Evolutionary conservation across 1,139 yeast genomes (phyloP), one percentile per base, ranked within the genome.

Genomic region (Saccharomycopsis hybrid): DNA sequence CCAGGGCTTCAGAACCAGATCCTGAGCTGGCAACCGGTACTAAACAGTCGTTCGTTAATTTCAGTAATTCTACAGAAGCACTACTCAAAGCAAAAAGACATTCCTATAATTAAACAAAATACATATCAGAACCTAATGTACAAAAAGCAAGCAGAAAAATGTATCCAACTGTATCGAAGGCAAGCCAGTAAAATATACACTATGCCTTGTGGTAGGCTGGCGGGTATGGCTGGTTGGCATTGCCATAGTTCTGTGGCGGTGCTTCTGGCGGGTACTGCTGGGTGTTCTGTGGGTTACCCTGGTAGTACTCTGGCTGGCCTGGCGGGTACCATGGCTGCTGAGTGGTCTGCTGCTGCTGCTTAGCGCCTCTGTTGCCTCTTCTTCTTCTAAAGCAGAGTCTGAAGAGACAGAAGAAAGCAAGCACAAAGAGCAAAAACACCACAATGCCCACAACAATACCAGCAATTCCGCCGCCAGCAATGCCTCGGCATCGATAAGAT

Each of bases 381-480:
- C 41, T 18, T 32, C 46, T 28, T 13, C 33, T 9, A 18, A 32
- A 5, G 32, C 32, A n/a, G n/a, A 9, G 11, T 35, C 24, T 41
- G 46, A 41, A 4, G 27, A 24, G 33, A 25, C 32, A 35, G 33
- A 46, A 41, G 33, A 46, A 24, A 7, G 18, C 24, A 13, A 24
- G 8, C 24, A 31, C 31, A 5, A 46, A 11, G 7, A 41, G 31
- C 9, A 46, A 11, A 30, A 41, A 41, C 9, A 25, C 41, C 32
- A 42, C 45, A 24, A 8, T 7, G n/a, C 46, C 49, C 11, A 46
- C 41, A 7, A 46, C 41, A 4, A 42, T 13, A 28, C 49, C 49
- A 9, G 35, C 49, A 41, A 46, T 46, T 4, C 40, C 45, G 5
- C 49, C 49, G 24, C 29, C 29, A 29, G 25, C 25, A 13, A 46